Base-by-base conservation (phyloP, 1,284 basidiomycete species). In the Ustilago vetiveriae region DNA sequence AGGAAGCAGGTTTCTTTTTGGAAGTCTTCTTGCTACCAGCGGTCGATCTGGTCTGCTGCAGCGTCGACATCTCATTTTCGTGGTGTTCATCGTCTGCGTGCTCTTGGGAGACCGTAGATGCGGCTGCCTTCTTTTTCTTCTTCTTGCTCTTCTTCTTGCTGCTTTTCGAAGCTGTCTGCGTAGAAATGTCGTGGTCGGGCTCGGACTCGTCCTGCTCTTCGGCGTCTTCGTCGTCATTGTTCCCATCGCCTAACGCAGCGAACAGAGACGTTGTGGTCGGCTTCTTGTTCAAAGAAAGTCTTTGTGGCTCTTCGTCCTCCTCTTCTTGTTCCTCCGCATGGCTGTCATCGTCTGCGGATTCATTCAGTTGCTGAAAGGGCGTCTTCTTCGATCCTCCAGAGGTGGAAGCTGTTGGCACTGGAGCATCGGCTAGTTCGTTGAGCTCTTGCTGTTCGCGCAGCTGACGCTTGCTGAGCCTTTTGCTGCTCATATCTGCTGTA, bases 391-490 rank as follows among this genome's bases (percentile, higher is more conserved):
- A 26, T 37, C 33, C 45, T 22, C 23, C 19, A 17, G 62, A 37
- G 0, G 53, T 33, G 23, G 63, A 52, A 13, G 45, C 23, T 21
- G 36, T 44, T 10, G 53, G 68, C 3, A 50, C 21, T 17, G 55
- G 57, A 0, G 29, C 42, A 3, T 67, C 54, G 10, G 65, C 67
- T 10, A 79, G 67, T 44, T 76, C 55, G 24, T 74, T 46, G 16
- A 80, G 73, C 37, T 80, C 77, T 30, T 79, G 71, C 54, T 75
- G 70, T 59, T 78, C 66, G 24, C 79, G 70, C 46, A 66, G 49
- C 52, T 80, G 74, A 14, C 79, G 54, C 43, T 79, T 80, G 49
- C 68, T 77, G 53, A 80, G 72, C 41, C 76, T 43, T 29, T 76
- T 76, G 17, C 46, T 50, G 52, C 70, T 73, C 75, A 75, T 76